Evolutionary conservation across 352 stramenopile genomes (phyloP), one percentile per base, ranked within the genome.

Genomic region (Thalassiosira oceanica): DNA sequence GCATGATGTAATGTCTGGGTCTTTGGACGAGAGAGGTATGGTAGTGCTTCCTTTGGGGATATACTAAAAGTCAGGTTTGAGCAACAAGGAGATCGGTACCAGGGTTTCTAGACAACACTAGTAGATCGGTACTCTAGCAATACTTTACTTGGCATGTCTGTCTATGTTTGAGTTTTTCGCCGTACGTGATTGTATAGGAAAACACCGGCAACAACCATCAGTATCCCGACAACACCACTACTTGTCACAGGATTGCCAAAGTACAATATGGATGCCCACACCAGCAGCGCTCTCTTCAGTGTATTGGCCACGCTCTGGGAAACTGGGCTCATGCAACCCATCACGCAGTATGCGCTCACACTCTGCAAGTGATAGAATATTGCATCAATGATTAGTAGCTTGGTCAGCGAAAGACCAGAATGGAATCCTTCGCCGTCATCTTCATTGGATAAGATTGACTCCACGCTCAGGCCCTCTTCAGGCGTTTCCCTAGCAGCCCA

Each of bases 221-320:
- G 57, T 69, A 96, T 95, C 37, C 92, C 92, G 10, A 82, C 83
- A 84, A 89, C 92, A 61, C 94, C 94, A 28, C 89, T 78, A 41
- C 74, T 77, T 39, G 90, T 95, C 48, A 96, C 84, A 27, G 82
- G 66, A 63, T 96, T 93, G 37, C 92, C 91, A 66, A 94, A 96
- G 61, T 93, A 90, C 41, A 89, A 92, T 62, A 96, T 95, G 21
- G 91, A 95, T 35, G 94, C 84, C 76, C 92, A 89, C 45, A 96
- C 95, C 35, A 96, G 89, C 51, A 96, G 72, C 28, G 91, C 86
- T 20, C 92, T 85, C 79, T 96, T 96, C 44, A 95, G 84, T 49
- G 91, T 96, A 75, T 95, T 96, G 15, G 88, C 89, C 29, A 96
- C 92, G 51, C 89, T 95, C 73, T 95, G 90, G 51, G 89, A 94